Percentiles rank a stretch among this genome's conserved stretches.
phyloP scores from a whole-genome alignment of 164 flowering plant genomes.

The Litsea cubeba region DNA sequence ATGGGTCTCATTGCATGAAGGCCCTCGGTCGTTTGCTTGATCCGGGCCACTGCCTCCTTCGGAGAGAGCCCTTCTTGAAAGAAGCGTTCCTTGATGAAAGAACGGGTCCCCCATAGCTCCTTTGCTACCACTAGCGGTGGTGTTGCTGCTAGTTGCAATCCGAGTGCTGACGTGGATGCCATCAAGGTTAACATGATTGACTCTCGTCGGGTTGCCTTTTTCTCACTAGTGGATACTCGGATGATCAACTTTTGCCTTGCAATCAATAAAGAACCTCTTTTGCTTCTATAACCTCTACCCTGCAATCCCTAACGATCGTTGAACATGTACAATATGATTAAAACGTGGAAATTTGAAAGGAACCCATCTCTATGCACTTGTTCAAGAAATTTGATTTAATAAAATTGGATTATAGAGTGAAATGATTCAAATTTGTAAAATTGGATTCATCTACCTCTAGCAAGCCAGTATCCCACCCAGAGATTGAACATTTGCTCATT shows the following conservation, averaged over 20 bases:
- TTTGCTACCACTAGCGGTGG: conserved; percentile 39
- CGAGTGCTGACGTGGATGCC: conserved; percentile 30
- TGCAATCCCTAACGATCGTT: conserved; percentile 8
- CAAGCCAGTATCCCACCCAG: not conserved
- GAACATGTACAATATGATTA: no score
- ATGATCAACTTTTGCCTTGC: not conserved
- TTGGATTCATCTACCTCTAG: not conserved
- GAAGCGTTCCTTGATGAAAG: conserved; percentile 51
- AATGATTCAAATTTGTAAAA: not conserved
- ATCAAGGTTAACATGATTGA: conserved; percentile 29
- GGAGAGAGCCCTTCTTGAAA: conserved; percentile 78
- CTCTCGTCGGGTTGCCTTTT: conserved; percentile 21
- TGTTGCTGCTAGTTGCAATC: conserved; percentile 2
- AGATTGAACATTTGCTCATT: no score
- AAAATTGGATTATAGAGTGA: not conserved
- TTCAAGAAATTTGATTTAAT: no score
- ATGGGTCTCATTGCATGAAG: conserved; percentile 66
- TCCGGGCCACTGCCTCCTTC: conserved; percentile 75
- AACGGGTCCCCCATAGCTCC: conserved; percentile 76
- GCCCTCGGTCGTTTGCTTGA: conserved; percentile 77
- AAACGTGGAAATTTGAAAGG: no score
- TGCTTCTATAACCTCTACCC: conserved; percentile 24
- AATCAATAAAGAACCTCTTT: conserved; percentile 30
- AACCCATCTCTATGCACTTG: no score
- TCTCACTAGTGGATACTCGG: conserved; percentile 12